Base-by-base conservation (phyloP, 768 basidiomycete genomes). In the Termitomyces sp. region DNA sequence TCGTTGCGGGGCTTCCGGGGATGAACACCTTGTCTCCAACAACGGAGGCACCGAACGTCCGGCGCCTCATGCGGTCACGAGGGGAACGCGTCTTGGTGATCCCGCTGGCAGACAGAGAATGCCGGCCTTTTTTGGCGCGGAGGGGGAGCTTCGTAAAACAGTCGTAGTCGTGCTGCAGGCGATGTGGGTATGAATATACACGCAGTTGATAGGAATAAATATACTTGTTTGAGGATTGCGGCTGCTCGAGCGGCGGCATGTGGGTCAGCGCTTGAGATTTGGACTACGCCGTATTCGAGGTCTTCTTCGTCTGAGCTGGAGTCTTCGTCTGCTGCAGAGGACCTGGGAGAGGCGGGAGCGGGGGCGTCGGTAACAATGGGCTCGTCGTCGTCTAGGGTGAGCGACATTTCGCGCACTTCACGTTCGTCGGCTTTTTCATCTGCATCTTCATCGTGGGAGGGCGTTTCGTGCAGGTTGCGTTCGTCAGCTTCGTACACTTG, bases 241-340 rank as follows among this genome's bases (percentile, higher is more conserved):
- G 91, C 94, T n/a, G 94, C 94, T 47, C 91, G 76, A 2, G 94
- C 94, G 45, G 94, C 94, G 17, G 91, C 91, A 57, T 79, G 78
- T 2, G 94, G 90, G 68, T 96, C 90, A 21, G 83, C 81, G 57
- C 90, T 92, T 2, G 86, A 86, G 59, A 96, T 89, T 72, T 90
- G 88, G 60, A 97, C 84, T 5, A 95, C 73, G n/a, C 80, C 80
- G 14, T 74, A 69, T 48, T 82, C 80, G 17, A 70, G 63, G 8
- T 76, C 74, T 5, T 72, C 73, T 44, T 74, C 74, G 23, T 72
- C 77, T 12, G 76, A 73, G 30, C 50, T 51, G 14, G 51, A 50
- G 45, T 50, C 61, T 21, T 67, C 61, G 19, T 68, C 67, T 55
- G 67, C 69, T 16, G 35, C 60, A n/a, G 12, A 40, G 17, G 35